Conservation (phyloP, 2,329 filamentous ascomycete genomes). For the Lasiodiplodia citricola region DNA sequence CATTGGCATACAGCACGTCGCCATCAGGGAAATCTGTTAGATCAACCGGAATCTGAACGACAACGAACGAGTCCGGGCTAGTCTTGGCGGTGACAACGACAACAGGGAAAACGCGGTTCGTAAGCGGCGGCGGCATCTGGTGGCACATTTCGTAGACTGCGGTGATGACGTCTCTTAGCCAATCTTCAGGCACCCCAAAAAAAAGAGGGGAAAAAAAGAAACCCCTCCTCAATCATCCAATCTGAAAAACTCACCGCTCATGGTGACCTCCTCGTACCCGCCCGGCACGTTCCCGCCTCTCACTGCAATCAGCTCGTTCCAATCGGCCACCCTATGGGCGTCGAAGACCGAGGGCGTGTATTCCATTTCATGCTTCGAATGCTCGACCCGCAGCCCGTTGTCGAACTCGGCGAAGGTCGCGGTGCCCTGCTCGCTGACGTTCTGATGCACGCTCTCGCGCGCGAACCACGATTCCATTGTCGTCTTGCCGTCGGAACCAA, state of each 20-base stretch:
- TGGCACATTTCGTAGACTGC: constrained; percentile 70
- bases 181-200: not conserved
- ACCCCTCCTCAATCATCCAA: not conserved
- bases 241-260: constrained; percentile 41
- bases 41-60: constrained; percentile 47
- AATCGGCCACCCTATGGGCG: constrained; percentile 50
- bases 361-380: constrained; percentile 61
- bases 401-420: constrained; percentile 70
- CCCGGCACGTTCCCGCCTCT: constrained; percentile 33
- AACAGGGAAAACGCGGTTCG: constrained; percentile 69
- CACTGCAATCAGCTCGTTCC: constrained; percentile 36
- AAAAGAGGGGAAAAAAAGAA: too few relatives aligned
- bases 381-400: constrained; percentile 62
- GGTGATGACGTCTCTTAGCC: not conserved
- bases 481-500: constrained; percentile 45
- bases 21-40: constrained; percentile 38
- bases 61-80: constrained; percentile 35
- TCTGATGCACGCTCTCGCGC: constrained; percentile 66
- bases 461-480: constrained; percentile 66
- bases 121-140: constrained; percentile 63
- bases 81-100: constrained; percentile 61
- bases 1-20: constrained; percentile 37
- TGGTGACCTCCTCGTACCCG: constrained; percentile 40
- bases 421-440: constrained; percentile 57
- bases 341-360: constrained; percentile 65